Evolutionary conservation across 2,329 filamentous ascomycete genomes (phyloP), one percentile per base, ranked within the genome.

Genomic region (Cordyceps pruinosa): DNA sequence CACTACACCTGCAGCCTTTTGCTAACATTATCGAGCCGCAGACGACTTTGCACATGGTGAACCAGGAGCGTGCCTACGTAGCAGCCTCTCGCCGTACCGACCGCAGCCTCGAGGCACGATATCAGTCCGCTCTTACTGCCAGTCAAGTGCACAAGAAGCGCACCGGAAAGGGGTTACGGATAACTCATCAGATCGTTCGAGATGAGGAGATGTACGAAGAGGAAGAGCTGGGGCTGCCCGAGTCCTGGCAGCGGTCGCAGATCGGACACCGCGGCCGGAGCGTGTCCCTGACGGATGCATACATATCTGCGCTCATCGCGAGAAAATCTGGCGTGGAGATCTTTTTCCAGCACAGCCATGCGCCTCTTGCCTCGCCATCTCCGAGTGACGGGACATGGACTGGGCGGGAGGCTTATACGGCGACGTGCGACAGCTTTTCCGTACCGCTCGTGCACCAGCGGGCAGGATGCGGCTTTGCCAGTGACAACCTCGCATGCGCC

Each of bases 121-220:
- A 96, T 19, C 89, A 96, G 69, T 97, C 92, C 3, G 92, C 93
- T 15, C 82, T 85, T 52, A 84, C 89, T 72, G 92, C 92, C 6
- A 96, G 92, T n/a, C 86, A 90, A 66, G 90, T 96, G 37, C 92
- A 96, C 78, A 90, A 91, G 75, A 83, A 86, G 69, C 85, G 91
- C 19, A 96, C 92, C 0, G 93, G 92, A 39, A 88, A 90, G 64
- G 84, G 82, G 2, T 79, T 97, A 59, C 85, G 86, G 63, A 88
- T 97, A 58, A 91, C 87, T 26, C 88, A 92, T 70, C 83, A 94
- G 66, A 91, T 94, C 26, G 91, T 96, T 13, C 77, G 88, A 63
- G 91, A 90, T 61, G 92, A 96, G 69, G 90, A 95, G 69, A 96
- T 96, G 90, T 97, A 97, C 68, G 91, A 96, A 66, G 92, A 96